Evolutionary conservation across 495 filamentous ascomycete genomes (phyloP).

Genomic region (Evansstolkia leycettana): DNA sequence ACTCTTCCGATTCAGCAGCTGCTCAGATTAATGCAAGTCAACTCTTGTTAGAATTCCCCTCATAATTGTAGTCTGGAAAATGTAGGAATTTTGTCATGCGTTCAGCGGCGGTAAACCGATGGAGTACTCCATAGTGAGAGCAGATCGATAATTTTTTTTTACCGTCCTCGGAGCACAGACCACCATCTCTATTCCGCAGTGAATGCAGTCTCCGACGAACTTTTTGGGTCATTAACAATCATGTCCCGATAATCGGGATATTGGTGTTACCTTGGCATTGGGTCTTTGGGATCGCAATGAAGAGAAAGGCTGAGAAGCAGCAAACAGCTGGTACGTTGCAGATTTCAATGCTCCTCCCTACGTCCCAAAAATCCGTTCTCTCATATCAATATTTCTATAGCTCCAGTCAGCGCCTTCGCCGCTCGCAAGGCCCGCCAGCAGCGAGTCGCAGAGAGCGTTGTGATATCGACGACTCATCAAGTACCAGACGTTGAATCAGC

Average conservation of each 20-base stretch:
- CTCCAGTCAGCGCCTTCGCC: constrained; percentile 32
- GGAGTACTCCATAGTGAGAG: background rate
- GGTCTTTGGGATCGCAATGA: constrained; percentile 14
- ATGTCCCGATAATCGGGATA: too few relatives aligned
- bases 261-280: too few relatives aligned
- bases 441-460: constrained; percentile 13
- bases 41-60: too few relatives aligned
- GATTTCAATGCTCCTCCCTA: background rate
- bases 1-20: too few relatives aligned
- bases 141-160: constrained; percentile 23
- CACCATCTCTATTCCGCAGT: constrained; percentile 14
- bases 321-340: constrained; percentile 18
- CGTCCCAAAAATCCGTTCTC: too few relatives aligned
- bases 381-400: constrained; percentile 6
- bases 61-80: too few relatives aligned
- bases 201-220: constrained; percentile 1
- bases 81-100: too few relatives aligned
- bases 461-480: constrained; percentile 5
- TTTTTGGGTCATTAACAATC: constrained; percentile 4
- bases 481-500: constrained; percentile 7
- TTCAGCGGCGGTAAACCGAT: background rate
- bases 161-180: constrained; percentile 36
- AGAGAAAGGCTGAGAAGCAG: constrained; percentile 34
- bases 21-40: too few relatives aligned
- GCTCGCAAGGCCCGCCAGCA: constrained; percentile 37